Evolutionary conservation across 305 asterid species (phyloP).

Genomic region (Stenogyne calaminthoides): DNA sequence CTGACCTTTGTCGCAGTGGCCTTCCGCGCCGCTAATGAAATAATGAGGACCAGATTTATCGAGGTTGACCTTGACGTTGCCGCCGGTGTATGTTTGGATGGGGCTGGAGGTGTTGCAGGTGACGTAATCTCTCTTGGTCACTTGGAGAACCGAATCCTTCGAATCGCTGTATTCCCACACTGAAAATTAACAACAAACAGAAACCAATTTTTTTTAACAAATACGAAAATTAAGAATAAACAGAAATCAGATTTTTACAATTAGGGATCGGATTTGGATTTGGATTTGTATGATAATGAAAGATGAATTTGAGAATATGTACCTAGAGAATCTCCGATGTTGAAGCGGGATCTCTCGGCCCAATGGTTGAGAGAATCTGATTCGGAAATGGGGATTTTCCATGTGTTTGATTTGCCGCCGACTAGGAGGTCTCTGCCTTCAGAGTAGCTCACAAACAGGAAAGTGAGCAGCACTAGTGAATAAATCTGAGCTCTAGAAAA

Average conservation of each 20-base stretch:
- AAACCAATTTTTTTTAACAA: no score
- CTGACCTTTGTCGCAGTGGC: conserved; percentile 71
- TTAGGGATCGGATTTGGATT: no score
- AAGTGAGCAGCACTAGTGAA: conserved; percentile 27
- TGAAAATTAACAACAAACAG: no score
- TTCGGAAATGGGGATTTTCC: conserved; percentile 54
- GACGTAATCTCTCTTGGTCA: conserved; percentile 59
- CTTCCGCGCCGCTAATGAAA: conserved; percentile 83
- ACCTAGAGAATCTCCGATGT: conserved; percentile 72
- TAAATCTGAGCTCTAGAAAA: conserved; percentile 12
- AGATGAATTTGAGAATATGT: neutral
- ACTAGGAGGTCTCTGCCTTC: conserved; percentile 61
- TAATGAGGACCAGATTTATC: conserved; percentile 63
- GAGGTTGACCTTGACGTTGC: conserved; percentile 50
- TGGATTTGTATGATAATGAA: no score
- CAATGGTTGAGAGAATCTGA: conserved; percentile 64
- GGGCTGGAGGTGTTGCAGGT: conserved; percentile 79
- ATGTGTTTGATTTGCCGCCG: conserved; percentile 57
- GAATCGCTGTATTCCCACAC: conserved; percentile 57
- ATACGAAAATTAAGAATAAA: no score
- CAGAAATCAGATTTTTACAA: no score
- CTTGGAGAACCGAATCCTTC: conserved; percentile 64
- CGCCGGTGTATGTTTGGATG: conserved; percentile 49
- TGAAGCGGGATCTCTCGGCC: conserved; percentile 68
- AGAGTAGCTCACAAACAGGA: conserved; percentile 41